Evolutionary conservation across 768 basidiomycete species (phyloP).

Genomic region (Mycena filopes): DNA sequence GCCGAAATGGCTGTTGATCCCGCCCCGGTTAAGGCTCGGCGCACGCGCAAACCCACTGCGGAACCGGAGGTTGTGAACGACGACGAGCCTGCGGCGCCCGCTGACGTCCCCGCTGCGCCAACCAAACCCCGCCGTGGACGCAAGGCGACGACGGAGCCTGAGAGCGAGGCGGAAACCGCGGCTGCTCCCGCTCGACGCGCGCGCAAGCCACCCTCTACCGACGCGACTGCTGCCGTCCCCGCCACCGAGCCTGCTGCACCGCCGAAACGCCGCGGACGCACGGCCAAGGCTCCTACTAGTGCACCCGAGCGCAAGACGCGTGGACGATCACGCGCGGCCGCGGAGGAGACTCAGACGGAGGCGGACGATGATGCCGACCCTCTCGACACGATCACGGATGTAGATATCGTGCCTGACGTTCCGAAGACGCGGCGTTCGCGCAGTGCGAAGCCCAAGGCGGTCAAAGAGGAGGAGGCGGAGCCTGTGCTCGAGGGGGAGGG

Average conservation of each 20-base stretch:
- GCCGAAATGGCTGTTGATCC: conserved; percentile 18
- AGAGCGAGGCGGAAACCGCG: conserved; percentile 22
- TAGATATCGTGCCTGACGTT: conserved; percentile 35
- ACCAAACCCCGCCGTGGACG: conserved; percentile 27
- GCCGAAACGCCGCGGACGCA: conserved; percentile 19
- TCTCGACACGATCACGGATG: conserved; percentile 31
- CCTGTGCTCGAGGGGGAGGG: conserved; percentile 27
- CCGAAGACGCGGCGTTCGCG: conserved; percentile 30
- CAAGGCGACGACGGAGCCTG: conserved; percentile 22
- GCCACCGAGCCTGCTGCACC: conserved; percentile 24
- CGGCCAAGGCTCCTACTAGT: conserved; percentile 28
- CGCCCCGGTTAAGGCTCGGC: conserved; percentile 32
- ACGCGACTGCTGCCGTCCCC: not conserved
- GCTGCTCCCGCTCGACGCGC: conserved; percentile 13
- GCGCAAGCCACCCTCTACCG: conserved; percentile 24
- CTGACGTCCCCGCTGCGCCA: conserved; percentile 21
- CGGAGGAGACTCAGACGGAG: conserved; percentile 17
- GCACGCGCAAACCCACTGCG: conserved; percentile 36
- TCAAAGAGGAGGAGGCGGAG: conserved; percentile 36
- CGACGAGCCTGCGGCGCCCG: conserved; percentile 11
- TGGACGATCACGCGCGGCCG: conserved; percentile 28
- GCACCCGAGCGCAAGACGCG: conserved; percentile 35
- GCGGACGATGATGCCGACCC: conserved; percentile 37
- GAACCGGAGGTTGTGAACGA: conserved; percentile 15
- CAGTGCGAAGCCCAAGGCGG: conserved; percentile 29